phyloP scores from a whole-genome alignment of 2,329 filamentous ascomycete genomes.

The Furcasterigmium furcatum region DNA sequence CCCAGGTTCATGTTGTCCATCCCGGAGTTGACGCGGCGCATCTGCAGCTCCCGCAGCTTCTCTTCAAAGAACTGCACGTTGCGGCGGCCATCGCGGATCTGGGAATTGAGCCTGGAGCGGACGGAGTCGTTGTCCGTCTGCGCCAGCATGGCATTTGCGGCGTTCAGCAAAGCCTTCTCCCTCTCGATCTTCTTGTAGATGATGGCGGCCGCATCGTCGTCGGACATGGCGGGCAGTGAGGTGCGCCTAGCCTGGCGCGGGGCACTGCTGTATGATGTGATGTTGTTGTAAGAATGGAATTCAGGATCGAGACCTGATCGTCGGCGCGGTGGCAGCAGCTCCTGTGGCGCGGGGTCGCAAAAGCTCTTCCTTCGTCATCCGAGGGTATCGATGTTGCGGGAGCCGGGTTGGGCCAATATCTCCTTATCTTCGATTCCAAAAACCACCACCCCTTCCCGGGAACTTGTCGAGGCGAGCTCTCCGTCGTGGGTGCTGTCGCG shows the following conservation, averaged over 20 bases:
- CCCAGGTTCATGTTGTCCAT: slow-evolving; percentile 64
- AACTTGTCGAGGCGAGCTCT: too few species aligned
- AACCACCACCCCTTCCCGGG: too few species aligned
- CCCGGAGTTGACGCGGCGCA: slow-evolving; percentile 69
- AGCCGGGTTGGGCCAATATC: too few species aligned
- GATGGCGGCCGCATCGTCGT: slow-evolving; percentile 66
- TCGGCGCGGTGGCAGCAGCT: too few species aligned
- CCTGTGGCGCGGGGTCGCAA: too few species aligned
- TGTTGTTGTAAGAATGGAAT: too few species aligned
- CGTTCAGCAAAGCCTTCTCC: slow-evolving; percentile 92
- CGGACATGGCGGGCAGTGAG: slow-evolving; percentile 51
- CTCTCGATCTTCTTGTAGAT: slow-evolving; percentile 97
- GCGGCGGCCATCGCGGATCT: slow-evolving; percentile 88
- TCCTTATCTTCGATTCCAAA: too few species aligned
- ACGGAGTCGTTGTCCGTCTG: slow-evolving; percentile 93
- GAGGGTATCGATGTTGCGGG: too few species aligned
- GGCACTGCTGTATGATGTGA: too few species aligned
- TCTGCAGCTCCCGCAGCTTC: slow-evolving; percentile 81
- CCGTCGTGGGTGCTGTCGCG: too few species aligned
- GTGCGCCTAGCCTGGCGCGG: slow-evolving; percentile 31
- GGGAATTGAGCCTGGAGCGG: slow-evolving; percentile 83
- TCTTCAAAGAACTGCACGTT: slow-evolving; percentile 97
- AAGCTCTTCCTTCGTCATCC: too few species aligned
- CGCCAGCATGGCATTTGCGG: slow-evolving; percentile 90
- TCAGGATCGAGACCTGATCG: too few species aligned